phyloP scores from a whole-genome alignment of 2,329 filamentous ascomycete genomes.

The Cladosporium sp. region DNA sequence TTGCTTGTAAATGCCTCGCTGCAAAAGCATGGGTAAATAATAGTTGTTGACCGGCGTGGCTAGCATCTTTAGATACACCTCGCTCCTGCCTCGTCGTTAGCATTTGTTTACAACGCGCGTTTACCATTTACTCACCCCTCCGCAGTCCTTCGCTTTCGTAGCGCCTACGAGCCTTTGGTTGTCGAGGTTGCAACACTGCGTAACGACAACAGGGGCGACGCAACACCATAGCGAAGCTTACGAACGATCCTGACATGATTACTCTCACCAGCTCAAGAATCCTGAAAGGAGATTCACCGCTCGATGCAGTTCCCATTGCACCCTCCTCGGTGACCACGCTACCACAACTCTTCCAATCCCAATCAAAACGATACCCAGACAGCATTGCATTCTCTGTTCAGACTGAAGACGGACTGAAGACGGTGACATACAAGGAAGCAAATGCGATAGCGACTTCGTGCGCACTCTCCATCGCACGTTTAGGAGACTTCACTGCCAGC shows the following conservation, averaged over 20 bases:
- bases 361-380: slow-evolving; percentile 21
- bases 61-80: neutral
- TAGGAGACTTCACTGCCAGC: neutral
- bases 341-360: slow-evolving; percentile 24
- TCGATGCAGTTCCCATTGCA: slow-evolving; percentile 22
- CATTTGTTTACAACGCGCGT: slow-evolving; percentile 1
- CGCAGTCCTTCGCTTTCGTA: neutral
- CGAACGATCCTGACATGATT: neutral
- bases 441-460: slow-evolving; percentile 23
- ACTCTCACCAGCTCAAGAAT: slow-evolving; percentile 12
- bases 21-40: neutral
- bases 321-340: slow-evolving; percentile 25
- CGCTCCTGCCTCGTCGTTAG: neutral
- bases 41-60: neutral
- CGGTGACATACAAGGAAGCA: slow-evolving; percentile 26
- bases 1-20: slow-evolving; percentile 1
- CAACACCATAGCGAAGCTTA: neutral
- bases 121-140: neutral
- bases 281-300: slow-evolving; percentile 22
- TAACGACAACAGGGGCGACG: neutral
- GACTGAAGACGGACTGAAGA: slow-evolving; percentile 20
- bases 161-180: neutral
- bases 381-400: slow-evolving; percentile 26
- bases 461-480: slow-evolving; percentile 19
- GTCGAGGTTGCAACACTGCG: neutral